Base-by-base conservation (phyloP, 192 early-diverging fungal genomes). In the Bifiguratus adelaidae region DNA sequence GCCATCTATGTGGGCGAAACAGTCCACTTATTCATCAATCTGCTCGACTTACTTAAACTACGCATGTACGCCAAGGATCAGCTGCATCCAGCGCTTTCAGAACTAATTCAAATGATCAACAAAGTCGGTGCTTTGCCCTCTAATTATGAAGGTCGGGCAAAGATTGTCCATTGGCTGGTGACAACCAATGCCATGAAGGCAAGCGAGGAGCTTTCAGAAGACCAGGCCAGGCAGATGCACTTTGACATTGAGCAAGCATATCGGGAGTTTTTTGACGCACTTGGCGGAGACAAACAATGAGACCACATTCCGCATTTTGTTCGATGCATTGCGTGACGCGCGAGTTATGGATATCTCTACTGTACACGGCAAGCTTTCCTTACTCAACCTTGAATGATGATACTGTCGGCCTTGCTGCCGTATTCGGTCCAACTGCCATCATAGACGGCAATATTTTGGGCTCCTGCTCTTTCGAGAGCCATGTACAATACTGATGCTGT, bases 381-480 rank as follows among this genome's bases (percentile, higher is more conserved):
- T n/a, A n/a, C n/a, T n/a, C n/a, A 24, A 21, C 73, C 63, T 43
- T 79, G 78, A 48, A 77, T 54, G 38, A 92, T 89, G 30, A 78
- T 71, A 27, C 79, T 81, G 30, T 76, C 66, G 13, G 65, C 55
- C 19, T 80, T 80, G 33, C 70, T 70, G 18, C 88, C 89, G 55
- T 89, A 95, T 41, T 95, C 90, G 6, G 86, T 77, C 92, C 92
- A 95, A 35, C 81, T 83, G 2, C 92, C 92, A 52, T 95, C 92
- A 68, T 83, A 95, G 3, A 93, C 67, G 5, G 83, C 60, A 7
- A 93, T 50, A 19, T 80, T 52, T 30, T 63, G 50, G 20, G 76
- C 71, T 4, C 89, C 89, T 9, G 80, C 58, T 21, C 73, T 60
- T 19, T 89, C 80, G 41, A 92, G 63, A 0, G 88, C 85, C 52